Evolutionary conservation across 2,329 filamentous ascomycete species (phyloP), one percentile per base, ranked within the genome.

Genomic region (Chrysoporthe cubensis): DNA sequence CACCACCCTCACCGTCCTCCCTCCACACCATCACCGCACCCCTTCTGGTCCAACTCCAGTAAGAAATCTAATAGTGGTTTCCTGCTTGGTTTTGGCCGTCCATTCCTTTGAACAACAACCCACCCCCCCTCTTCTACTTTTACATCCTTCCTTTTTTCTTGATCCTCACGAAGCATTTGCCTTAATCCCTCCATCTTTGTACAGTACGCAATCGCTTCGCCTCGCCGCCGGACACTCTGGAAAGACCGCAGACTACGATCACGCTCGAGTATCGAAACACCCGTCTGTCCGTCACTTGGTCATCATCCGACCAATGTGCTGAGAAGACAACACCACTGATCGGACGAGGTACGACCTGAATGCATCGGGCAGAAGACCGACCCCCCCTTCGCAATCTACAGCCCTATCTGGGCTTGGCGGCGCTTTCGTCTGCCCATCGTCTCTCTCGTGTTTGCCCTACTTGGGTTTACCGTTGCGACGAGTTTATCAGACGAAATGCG

Each of bases 1-100:
- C 74, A 73, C 73, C 74, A 74, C 74, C 73, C 71, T 73, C 70
- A 42, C 56, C 56, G 56, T 42, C 75, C 71, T 63, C 58, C 59
- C 56, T 65, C 66, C 46, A 62, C 69, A 44, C 52, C 64, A 43
- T 67, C 67, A 65, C 26, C 62, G 52, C 65, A 63, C 46, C 57
- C 56, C 74, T 74, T 74, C 75, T 87, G 85, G 85, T 82, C 79
- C 85, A 82, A 85, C 85, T 85, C 85, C 84, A 82, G 84, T 76
- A 77, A 83, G 82, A 81, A 76, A 80, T 81, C 81, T 81, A 73
- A 48, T 65, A 74, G 75, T 78, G 77, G 82, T 82, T 84, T 81
- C 78, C 80, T 78, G 54, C 84, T 88, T 67, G 86, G 85, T 84
- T 79, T 86, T 81, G 84, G 76, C 85, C 85, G 85, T 87, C 85